phyloP scores from a whole-genome alignment of 208 protist species.

The Crithidia sp. region DNA sequence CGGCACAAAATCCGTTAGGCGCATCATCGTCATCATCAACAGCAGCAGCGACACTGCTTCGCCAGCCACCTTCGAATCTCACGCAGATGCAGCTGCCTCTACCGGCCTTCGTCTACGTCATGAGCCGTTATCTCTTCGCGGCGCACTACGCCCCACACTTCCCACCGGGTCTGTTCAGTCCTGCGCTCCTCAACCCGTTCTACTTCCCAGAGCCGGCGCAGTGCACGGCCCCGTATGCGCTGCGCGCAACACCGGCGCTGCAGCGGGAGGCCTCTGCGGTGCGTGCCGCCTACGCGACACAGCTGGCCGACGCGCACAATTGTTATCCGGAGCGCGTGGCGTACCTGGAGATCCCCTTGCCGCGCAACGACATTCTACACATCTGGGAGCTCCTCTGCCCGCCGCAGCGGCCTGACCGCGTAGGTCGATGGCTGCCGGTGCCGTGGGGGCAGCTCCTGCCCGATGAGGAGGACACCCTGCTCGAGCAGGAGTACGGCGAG shows the following conservation, averaged over 20 bases:
- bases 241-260: conserved; percentile 30
- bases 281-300: conserved; percentile 16
- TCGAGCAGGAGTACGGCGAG: conserved; percentile 26
- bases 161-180: conserved; percentile 51
- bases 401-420: conserved; percentile 24
- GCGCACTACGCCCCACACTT: conserved; percentile 60
- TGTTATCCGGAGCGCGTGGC: conserved; percentile 25
- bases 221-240: conserved; percentile 39
- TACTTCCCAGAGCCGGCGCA: conserved; percentile 44
- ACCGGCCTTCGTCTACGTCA: conserved; percentile 79
- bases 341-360: conserved; percentile 31
- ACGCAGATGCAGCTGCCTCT: conserved; percentile 46
- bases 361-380: conserved; percentile 17
- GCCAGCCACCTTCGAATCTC: conserved; percentile 4
- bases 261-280: conserved; percentile 19
- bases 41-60: conserved; percentile 1
- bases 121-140: conserved; percentile 72
- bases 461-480: conserved; percentile 45
- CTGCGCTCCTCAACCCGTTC: conserved; percentile 46
- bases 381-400: conserved; percentile 38
- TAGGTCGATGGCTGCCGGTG: conserved; percentile 32
- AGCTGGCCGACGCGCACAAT: conserved; percentile 29
- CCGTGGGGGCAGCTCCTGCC: conserved; percentile 43
- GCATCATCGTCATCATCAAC: too few species aligned
- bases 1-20: not conserved